Evolutionary conservation across 805 yeast genomes (phyloP).

Genomic region (Nakazawaea ambrosiae): DNA sequence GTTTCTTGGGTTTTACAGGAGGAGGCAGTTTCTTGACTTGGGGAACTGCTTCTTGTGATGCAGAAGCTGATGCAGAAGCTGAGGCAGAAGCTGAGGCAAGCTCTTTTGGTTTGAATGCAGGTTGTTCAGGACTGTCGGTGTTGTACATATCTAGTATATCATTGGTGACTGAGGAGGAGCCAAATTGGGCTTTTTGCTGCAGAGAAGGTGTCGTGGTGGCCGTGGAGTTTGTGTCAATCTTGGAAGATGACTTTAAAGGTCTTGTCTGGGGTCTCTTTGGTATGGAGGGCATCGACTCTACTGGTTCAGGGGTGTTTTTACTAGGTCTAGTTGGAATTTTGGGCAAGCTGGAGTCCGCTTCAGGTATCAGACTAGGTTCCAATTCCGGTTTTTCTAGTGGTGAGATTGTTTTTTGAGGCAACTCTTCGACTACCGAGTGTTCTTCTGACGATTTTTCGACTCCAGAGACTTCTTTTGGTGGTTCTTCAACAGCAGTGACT

Average conservation of each 20-base stretch:
- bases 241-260: constrained; percentile 5
- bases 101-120: constrained; percentile 6
- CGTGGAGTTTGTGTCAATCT: background rate
- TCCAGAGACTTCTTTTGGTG: too few species aligned
- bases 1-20: constrained; percentile 71
- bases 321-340: too few species aligned
- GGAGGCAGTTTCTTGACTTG: constrained; percentile 31
- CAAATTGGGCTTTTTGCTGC: background rate
- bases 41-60: too few species aligned
- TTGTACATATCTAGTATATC: constrained; percentile 17
- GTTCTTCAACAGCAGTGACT: too few species aligned
- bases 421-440: too few species aligned
- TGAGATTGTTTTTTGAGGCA: too few species aligned
- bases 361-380: too few species aligned
- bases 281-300: background rate
- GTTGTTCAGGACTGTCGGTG: constrained; percentile 15
- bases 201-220: background rate
- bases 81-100: constrained; percentile 3
- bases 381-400: too few species aligned
- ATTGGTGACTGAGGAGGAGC: constrained; percentile 2
- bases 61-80: background rate
- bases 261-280: constrained; percentile 2
- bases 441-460: too few species aligned
- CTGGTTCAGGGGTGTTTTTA: too few species aligned
- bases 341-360: too few species aligned